Percentiles rank a stretch among this genome's conserved stretches.
Evolutionary conservation across 257 asterid species (phyloP).

Genomic region (Solanum habrochaites): DNA sequence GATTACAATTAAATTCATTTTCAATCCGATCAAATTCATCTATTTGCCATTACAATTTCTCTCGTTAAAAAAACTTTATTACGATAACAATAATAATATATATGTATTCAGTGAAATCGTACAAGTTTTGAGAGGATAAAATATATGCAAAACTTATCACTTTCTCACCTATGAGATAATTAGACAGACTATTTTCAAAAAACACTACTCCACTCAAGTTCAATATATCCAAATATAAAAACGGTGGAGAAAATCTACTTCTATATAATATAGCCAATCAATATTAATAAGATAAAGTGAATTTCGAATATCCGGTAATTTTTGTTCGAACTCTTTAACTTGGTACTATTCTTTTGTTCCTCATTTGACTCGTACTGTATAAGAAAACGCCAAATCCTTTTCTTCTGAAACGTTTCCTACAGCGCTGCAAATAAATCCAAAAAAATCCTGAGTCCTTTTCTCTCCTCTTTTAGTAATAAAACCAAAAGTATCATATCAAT

Average conservation of each 20-base stretch:
- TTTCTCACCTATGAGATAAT: fast-evolving
- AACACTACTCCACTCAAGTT: fast-evolving
- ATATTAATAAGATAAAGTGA: background rate
- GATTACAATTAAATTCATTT: too few relatives aligned
- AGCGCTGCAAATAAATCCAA: background rate
- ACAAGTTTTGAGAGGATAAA: too few relatives aligned
- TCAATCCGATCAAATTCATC: background rate
- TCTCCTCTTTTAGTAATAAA: background rate
- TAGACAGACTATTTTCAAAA: too few relatives aligned
- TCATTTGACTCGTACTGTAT: background rate
- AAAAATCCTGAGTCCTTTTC: background rate
- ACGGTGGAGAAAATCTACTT: too few relatives aligned
- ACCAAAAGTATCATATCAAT: background rate
- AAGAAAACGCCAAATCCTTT: background rate
- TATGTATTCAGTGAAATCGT: background rate
- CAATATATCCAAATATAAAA: too few relatives aligned
- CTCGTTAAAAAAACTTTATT: too few relatives aligned
- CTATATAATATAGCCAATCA: too few relatives aligned
- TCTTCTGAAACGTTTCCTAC: background rate
- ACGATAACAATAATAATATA: background rate
- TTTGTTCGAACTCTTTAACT: background rate
- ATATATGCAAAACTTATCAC: fast-evolving
- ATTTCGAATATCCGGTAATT: background rate
- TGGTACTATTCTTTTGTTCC: background rate
- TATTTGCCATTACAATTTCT: background rate